Evolutionary conservation across 495 filamentous ascomycete genomes (phyloP).

Genomic region (Cudoniella acicularis): DNA sequence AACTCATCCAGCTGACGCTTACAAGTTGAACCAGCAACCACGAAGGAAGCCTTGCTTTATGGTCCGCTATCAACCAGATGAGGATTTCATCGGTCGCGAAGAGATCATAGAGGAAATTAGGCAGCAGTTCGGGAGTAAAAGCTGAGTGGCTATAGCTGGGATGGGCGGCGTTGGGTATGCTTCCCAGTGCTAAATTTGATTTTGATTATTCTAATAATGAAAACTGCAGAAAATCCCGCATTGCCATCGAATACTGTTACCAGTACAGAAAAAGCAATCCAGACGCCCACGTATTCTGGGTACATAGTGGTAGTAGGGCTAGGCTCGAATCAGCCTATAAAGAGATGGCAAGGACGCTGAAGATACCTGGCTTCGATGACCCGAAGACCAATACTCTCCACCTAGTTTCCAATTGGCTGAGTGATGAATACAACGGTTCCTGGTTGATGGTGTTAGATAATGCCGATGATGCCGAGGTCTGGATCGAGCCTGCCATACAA

Average conservation of each 20-base stretch:
- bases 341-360: constrained; percentile 31
- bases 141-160: not conserved
- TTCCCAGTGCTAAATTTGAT: not conserved
- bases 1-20: no score
- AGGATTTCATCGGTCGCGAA: no score
- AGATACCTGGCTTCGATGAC: constrained; percentile 15
- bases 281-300: constrained; percentile 35
- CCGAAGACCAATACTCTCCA: constrained; percentile 16
- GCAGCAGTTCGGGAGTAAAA: no score
- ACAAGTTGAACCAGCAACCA: no score
- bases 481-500: no score
- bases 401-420: constrained; percentile 20
- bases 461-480: constrained; percentile 34
- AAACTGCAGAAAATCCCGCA: not conserved
- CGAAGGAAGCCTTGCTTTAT: no score
- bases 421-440: constrained; percentile 11
- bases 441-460: constrained; percentile 36
- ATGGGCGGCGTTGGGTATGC: not conserved
- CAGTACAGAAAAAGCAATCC: not conserved
- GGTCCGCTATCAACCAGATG: no score
- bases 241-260: not conserved
- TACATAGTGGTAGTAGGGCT: constrained; percentile 36
- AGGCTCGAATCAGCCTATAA: constrained; percentile 44
- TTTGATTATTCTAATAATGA: no score
- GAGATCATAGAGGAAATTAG: no score